phyloP scores from a whole-genome alignment of 176 grass and related monocot genomes.

The Poa annua region DNA sequence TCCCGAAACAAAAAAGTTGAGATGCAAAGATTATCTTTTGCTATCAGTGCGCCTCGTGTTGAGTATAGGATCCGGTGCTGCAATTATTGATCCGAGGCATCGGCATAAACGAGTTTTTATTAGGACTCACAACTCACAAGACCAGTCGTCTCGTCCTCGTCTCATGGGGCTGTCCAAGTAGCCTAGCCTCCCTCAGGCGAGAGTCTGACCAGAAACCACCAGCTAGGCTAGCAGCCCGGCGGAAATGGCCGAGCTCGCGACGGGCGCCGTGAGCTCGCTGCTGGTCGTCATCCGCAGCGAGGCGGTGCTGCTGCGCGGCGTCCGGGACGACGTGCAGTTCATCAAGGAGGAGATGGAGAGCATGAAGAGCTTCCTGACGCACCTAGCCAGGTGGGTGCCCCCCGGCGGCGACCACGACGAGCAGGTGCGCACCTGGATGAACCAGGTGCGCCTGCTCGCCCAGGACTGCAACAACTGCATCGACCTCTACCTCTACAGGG shows the following conservation, averaged over 20 bases:
- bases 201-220: too few relatives aligned
- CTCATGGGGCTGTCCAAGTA: too few relatives aligned
- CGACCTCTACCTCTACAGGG: not conserved
- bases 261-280: not conserved
- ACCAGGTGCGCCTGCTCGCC: constrained; percentile 13
- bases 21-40: too few relatives aligned
- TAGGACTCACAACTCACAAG: too few relatives aligned
- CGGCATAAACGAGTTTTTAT: too few relatives aligned
- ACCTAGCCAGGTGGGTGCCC: not conserved
- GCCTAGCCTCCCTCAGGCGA: too few relatives aligned
- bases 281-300: not conserved
- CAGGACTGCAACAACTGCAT: constrained; percentile 26
- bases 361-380: constrained; percentile 18
- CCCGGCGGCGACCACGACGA: not conserved
- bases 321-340: not conserved
- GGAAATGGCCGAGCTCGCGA: constrained; percentile 8
- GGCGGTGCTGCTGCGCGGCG: not conserved
- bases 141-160: too few relatives aligned
- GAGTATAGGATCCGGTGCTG: too few relatives aligned
- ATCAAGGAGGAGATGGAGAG: constrained; percentile 18
- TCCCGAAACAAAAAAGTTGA: too few relatives aligned
- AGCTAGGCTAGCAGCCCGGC: too few relatives aligned
- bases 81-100: too few relatives aligned
- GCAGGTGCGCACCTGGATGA: constrained; percentile 23
- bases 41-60: too few relatives aligned